Evolutionary conservation across 495 filamentous ascomycete species (phyloP).

Genomic region (Melanomma pulvis-pyrius): DNA sequence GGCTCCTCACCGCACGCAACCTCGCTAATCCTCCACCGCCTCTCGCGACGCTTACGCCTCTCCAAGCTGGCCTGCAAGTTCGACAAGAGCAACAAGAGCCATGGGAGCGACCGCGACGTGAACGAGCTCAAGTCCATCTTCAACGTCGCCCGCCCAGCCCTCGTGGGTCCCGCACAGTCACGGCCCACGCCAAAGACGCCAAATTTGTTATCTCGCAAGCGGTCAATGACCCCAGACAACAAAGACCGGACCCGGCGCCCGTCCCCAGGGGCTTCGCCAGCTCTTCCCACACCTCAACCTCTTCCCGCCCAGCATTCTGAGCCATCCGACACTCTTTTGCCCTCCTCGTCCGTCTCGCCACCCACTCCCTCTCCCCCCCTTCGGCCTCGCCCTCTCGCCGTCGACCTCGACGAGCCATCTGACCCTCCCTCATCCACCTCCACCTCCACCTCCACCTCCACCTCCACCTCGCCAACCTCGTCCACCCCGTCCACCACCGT

Average conservation of each 20-base stretch:
- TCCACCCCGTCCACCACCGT: not conserved
- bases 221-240: constrained; percentile 32
- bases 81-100: not conserved
- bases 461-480: not conserved
- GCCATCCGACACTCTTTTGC: not conserved
- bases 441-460: not conserved
- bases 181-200: not conserved
- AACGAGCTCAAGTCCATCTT: constrained; percentile 22
- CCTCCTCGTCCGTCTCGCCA: not conserved
- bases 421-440: not conserved
- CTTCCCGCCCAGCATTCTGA: not conserved
- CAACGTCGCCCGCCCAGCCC: constrained; percentile 18
- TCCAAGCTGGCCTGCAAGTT: constrained; percentile 10
- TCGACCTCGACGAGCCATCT: not conserved
- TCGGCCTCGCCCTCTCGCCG: constrained; percentile 5
- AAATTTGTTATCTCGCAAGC: constrained; percentile 22
- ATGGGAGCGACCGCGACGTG: constrained; percentile 2
- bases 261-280: constrained; percentile 31
- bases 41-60: constrained; percentile 31
- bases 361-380: constrained; percentile 20
- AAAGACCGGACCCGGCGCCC: constrained; percentile 7
- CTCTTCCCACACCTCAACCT: not conserved
- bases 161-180: constrained; percentile 21
- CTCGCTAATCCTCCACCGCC: constrained; percentile 36
- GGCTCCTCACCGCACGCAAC: constrained; percentile 27